Conservation (phyloP, 805 yeast genomes). For the Wickerhamiella qilinensis region DNA sequence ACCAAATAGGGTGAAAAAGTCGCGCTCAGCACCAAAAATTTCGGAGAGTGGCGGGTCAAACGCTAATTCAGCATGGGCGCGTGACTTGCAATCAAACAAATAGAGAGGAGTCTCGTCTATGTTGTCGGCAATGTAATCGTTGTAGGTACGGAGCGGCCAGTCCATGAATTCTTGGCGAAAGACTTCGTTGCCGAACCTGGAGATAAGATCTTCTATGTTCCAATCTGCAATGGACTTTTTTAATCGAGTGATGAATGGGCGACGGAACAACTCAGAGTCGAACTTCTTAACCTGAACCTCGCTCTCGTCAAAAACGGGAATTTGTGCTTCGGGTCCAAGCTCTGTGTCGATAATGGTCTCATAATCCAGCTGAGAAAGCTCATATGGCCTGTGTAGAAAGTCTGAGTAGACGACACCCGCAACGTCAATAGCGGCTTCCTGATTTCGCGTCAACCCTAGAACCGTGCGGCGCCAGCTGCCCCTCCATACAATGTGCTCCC, state of each 20-base stretch:
- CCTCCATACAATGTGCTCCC: conserved; percentile 33
- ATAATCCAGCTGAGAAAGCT: conserved; percentile 59
- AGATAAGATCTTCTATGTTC: conserved; percentile 34
- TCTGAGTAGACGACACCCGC: conserved; percentile 51
- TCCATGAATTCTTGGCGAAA: conserved; percentile 78
- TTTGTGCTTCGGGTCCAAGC: conserved; percentile 20
- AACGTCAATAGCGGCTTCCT: conserved; percentile 11
- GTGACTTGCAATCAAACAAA: conserved; percentile 64
- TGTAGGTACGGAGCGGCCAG: conserved; percentile 54
- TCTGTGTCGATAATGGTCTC: conserved; percentile 30
- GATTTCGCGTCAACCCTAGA: conserved; percentile 22
- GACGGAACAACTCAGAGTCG: conserved; percentile 28
- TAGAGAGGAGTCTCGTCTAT: conserved; percentile 74
- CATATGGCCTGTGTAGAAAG: conserved; percentile 65
- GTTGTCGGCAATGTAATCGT: conserved; percentile 43
- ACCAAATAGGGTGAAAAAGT: conserved; percentile 43
- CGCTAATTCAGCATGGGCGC: conserved; percentile 47
- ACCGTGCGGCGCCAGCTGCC: conserved; percentile 69
- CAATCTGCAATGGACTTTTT: conserved; percentile 43
- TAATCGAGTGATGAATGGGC: conserved; percentile 48
- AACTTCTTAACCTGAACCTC: conserved; percentile 37
- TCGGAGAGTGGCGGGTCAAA: conserved; percentile 32
- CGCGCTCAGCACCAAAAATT: conserved; percentile 33
- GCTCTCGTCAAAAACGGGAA: conserved; percentile 13
- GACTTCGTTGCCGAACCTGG: conserved; percentile 38